Evolutionary conservation across 2,329 filamentous ascomycete species (phyloP).

Genomic region (Celoporthe dispersa): DNA sequence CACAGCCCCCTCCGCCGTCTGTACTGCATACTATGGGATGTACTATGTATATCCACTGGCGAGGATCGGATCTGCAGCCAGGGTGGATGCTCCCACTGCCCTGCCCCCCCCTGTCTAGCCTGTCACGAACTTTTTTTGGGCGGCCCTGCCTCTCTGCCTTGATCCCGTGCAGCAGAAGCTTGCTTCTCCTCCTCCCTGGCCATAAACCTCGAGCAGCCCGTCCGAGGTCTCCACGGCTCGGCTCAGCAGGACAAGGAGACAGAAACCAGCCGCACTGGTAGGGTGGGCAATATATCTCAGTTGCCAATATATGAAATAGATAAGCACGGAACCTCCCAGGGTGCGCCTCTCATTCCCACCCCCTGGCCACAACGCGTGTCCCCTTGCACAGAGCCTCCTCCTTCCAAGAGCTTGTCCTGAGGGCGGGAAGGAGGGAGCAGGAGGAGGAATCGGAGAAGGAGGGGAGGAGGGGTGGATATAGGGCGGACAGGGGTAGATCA

Average conservation of each 20-base stretch:
- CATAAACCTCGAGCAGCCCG: background rate
- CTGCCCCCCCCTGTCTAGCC: background rate
- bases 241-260: background rate
- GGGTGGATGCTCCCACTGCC: background rate
- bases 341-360: background rate
- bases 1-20: background rate
- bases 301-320: background rate
- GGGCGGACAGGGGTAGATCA: background rate
- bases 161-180: background rate
- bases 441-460: background rate
- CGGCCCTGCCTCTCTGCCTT: background rate
- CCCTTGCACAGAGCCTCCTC: background rate
- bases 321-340: background rate
- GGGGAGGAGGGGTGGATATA: background rate
- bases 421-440: background rate
- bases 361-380: slow-evolving; percentile 11
- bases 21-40: background rate
- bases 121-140: background rate
- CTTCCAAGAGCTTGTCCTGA: background rate
- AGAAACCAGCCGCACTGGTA: background rate
- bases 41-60: background rate
- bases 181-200: background rate
- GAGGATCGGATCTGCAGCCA: slow-evolving; percentile 6
- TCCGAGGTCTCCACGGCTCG: background rate
- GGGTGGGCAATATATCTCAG: background rate